phyloP scores from a whole-genome alignment of 352 stramenopile genomes.

The Phytophthora citrophthora region DNA sequence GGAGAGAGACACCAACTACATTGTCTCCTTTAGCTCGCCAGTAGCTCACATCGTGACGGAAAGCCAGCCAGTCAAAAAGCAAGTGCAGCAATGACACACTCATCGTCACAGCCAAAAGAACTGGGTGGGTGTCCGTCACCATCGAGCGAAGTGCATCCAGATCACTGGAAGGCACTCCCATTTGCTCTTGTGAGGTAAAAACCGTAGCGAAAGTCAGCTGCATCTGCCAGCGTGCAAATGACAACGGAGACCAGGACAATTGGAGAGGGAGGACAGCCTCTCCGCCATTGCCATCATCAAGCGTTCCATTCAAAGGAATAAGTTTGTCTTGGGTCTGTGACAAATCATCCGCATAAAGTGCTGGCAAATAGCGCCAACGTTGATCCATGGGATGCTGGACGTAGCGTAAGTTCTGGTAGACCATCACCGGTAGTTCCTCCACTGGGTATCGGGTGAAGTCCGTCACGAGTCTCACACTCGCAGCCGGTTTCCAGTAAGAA shows the following conservation, averaged over 20 bases:
- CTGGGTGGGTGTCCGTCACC: conserved; percentile 94
- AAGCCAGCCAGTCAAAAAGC: conserved; percentile 98
- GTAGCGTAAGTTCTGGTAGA: conserved; percentile 75
- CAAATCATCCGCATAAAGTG: conserved; percentile 83
- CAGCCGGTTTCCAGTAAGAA: conserved; percentile 81
- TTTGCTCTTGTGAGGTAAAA: conserved; percentile 62
- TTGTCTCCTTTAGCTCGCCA: conserved; percentile 93
- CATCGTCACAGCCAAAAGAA: conserved; percentile 94
- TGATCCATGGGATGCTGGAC: conserved; percentile 51
- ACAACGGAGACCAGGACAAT: conserved; percentile 78
- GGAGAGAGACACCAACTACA: conserved; percentile 94
- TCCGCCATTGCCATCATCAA: conserved; percentile 38
- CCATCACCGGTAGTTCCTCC: conserved; percentile 67
- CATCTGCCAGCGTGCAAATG: conserved; percentile 82
- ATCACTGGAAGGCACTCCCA: conserved; percentile 66
- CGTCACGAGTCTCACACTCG: conserved; percentile 74
- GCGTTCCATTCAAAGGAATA: conserved; percentile 60
- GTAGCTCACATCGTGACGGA: conserved; percentile 98
- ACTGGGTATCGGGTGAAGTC: conserved; percentile 76
- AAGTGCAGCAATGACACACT: conserved; percentile 96
- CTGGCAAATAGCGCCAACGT: conserved; percentile 73
- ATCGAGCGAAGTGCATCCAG: conserved; percentile 93
- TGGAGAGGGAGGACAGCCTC: conserved; percentile 50
- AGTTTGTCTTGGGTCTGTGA: conserved; percentile 74
- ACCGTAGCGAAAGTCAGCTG: conserved; percentile 74